Conservation (phyloP, 2,329 filamentous ascomycete species). For the Bipolaris cookei region DNA sequence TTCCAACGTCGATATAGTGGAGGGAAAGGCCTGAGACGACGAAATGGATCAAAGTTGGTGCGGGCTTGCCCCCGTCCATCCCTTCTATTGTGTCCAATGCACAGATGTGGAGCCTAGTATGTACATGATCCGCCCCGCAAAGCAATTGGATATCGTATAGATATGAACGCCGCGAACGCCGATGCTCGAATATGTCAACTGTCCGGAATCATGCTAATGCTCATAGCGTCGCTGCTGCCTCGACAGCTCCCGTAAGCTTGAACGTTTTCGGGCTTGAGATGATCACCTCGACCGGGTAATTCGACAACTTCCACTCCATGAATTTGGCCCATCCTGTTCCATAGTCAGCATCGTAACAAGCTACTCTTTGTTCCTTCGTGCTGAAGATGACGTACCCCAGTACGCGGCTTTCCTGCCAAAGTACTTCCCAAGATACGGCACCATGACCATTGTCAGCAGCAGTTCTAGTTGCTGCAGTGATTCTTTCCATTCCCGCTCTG, state of each 20-base stretch:
- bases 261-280: conserved; percentile 55
- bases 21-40: not conserved
- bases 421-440: conserved; percentile 94
- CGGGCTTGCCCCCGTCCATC: not conserved
- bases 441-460: conserved; percentile 89
- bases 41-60: not conserved
- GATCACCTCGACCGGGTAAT: conserved; percentile 78
- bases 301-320: conserved; percentile 95
- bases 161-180: conserved; percentile 18
- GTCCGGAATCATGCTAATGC: not conserved
- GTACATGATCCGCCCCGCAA: not conserved
- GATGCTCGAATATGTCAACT: conserved; percentile 14
- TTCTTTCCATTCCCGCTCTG: conserved; percentile 93
- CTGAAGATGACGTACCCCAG: conserved; percentile 72
- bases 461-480: conserved; percentile 93
- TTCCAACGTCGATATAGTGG: not conserved
- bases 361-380: not conserved
- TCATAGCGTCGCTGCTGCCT: conserved; percentile 55
- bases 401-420: conserved; percentile 94
- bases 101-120: not conserved
- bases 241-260: conserved; percentile 55
- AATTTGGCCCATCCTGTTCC: conserved; percentile 86
- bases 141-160: not conserved
- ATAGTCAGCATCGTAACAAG: conserved; percentile 6
- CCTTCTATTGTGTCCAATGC: not conserved